Conservation (phyloP, 2,329 filamentous ascomycete genomes). For the Aspergillus vadensis region DNA sequence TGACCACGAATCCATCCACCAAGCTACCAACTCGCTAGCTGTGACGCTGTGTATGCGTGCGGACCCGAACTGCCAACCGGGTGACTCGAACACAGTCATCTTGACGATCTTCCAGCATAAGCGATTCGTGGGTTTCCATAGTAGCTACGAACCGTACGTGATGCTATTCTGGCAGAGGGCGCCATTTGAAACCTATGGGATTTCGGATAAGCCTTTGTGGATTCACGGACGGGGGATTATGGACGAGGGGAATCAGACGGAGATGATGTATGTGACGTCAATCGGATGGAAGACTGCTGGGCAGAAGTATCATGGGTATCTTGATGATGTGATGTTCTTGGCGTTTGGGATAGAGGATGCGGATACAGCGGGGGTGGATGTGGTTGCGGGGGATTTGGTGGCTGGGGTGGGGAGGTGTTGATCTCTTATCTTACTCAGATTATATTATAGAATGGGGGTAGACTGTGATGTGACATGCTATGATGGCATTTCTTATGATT, state of each 20-base stretch:
- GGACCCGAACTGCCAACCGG: slow-evolving; percentile 48
- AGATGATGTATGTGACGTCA: slow-evolving; percentile 62
- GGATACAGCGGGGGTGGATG: slow-evolving; percentile 53
- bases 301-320: slow-evolving; percentile 57
- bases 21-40: slow-evolving; percentile 61
- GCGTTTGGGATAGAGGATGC: slow-evolving; percentile 60
- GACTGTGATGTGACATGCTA: no score
- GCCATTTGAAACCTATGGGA: slow-evolving; percentile 55
- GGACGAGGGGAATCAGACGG: slow-evolving; percentile 41
- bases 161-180: slow-evolving; percentile 53
- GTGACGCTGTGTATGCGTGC: slow-evolving; percentile 57
- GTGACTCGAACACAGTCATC: slow-evolving; percentile 56
- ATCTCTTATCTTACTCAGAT: no score
- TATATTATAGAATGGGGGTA: no score
- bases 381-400: slow-evolving; percentile 54
- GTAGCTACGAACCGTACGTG: slow-evolving; percentile 59
- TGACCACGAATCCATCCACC: slow-evolving; percentile 55
- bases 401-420: slow-evolving; percentile 38
- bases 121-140: slow-evolving; percentile 51
- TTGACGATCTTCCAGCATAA: slow-evolving; percentile 60
- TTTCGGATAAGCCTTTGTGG: slow-evolving; percentile 58
- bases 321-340: slow-evolving; percentile 59
- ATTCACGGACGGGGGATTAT: slow-evolving; percentile 51
- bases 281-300: slow-evolving; percentile 57
- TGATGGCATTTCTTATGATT: not conserved